Conservation (phyloP, 2,329 filamentous ascomycete species). For the Penicillium sp. region DNA sequence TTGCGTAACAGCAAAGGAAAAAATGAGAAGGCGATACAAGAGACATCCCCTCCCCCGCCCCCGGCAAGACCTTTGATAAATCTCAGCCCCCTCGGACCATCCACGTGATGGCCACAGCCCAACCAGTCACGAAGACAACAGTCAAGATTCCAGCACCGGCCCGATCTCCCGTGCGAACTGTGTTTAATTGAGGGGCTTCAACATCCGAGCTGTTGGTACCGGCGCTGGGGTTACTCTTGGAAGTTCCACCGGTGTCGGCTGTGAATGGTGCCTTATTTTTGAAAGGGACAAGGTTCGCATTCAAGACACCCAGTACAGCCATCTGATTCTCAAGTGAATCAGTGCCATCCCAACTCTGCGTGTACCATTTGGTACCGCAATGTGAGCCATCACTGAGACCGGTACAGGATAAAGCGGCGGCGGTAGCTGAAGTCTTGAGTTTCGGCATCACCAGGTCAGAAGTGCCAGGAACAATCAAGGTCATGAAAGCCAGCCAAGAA, state of each 20-base stretch:
- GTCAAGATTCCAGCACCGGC: conserved; percentile 41
- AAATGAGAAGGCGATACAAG: background rate
- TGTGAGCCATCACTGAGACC: conserved; percentile 58
- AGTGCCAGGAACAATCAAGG: conserved; percentile 63
- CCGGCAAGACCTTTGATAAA: background rate
- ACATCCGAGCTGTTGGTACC: conserved; percentile 29
- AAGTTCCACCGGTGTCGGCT: conserved; percentile 59
- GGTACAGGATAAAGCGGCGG: conserved; percentile 64
- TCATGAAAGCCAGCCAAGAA: conserved; percentile 64
- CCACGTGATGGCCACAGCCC: conserved; percentile 31
- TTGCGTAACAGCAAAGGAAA: background rate
- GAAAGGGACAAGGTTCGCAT: conserved; percentile 30
- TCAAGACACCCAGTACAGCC: conserved; percentile 40
- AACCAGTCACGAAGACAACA: conserved; percentile 27
- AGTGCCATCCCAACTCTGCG: conserved; percentile 36
- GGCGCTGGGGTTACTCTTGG: conserved; percentile 47
- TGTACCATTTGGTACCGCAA: conserved; percentile 51
- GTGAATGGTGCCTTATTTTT: conserved; percentile 41
- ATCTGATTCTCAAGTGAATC: conserved; percentile 44
- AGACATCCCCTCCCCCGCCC: background rate
- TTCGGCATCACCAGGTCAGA: conserved; percentile 56
- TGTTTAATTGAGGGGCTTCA: conserved; percentile 8
- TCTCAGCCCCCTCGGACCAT: conserved; percentile 29
- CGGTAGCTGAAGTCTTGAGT: conserved; percentile 59
- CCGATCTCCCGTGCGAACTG: conserved; percentile 36